Evolutionary conservation across 1,284 basidiomycete species (phyloP), one percentile per base, ranked within the genome.

Genomic region (Taiwanofungus camphoratus): DNA sequence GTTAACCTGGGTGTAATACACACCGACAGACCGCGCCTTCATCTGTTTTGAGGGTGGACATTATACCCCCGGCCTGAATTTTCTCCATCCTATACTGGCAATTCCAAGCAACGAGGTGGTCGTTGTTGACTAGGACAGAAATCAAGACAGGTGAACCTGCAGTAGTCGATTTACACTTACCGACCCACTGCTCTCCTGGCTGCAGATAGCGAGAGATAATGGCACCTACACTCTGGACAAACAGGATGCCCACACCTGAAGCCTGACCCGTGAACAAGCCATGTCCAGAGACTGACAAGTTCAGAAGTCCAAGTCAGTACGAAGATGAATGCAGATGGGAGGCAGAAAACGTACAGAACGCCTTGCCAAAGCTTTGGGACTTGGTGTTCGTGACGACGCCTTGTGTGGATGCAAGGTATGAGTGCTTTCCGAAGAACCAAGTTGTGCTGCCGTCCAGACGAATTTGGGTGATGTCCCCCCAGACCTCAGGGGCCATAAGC

Each of bases 401-500:
- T 9, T 26, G 44, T 2, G 63, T 62, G 33, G 52, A 53, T 12
- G 59, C 61, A 6, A 65, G 56, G 55, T 59, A 64, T 18, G 60
- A 55, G 42, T 63, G 50, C 47, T 58, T 60, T n/a, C 61, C 58
- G 31, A 62, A 50, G 23, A 29, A 48, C 63, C 63, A 65, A 23
- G 52, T 36, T 9, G 53, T 52, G 13, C 45, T 36, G 2, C 59
- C 60, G 34, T 65, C 59, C 16, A 63, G 43, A 1, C 46, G 48
- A 42, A 65, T 60, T 24, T 58, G 56, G 1, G 61, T 54, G 46
- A 65, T 53, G 44, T 64, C 63, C 15, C 62, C 63, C 63, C 62
- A 65, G 4, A 55, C 58, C 41, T 62, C 61, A 3, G 62, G 62
- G 12, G 62, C 59, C 34, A 65, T 44, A 18, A 64, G 40, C 22